Base-by-base conservation (phyloP, 2,329 filamentous ascomycete species). In the Myriosclerotinia curreyana region DNA sequence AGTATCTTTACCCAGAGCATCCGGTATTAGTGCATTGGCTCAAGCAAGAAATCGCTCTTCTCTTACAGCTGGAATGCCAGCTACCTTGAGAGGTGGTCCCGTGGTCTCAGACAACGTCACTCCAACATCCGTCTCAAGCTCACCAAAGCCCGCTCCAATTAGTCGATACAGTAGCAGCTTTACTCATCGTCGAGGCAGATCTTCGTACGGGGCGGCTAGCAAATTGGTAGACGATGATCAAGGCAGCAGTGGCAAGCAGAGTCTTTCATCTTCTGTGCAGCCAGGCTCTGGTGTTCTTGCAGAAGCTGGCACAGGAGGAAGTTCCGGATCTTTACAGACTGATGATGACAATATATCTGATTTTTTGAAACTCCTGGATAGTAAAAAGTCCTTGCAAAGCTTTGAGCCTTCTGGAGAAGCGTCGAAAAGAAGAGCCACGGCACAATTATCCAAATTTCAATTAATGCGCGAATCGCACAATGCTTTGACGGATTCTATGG, bases 301-400 rank as follows among this genome's bases (percentile, higher is more conserved):
- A 38, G 92, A 89, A 67, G 82, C 83, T 34, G 88, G 85, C 12
- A 86, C 82, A 2, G 87, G 85, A 38, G 80, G 88, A 74, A 80
- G 87, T 81, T 81, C 90, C 73, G 80, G 90, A 7, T 88, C 86
- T 2, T 79, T 88, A 54, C 84, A 86, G 67, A 82, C 88, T 0
- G 94, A 98, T 70, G 92, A 96, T 71, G 91, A 96, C 71, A 93
- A 95, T 68, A 96, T 99, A 49, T 92, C 91, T 0, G 92, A 96
- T 60, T 99, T 98, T 71, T 79, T 99, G 66, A 96, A 96, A 72
- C 83, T 92, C 67, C 81, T 99, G 8, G 94, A 98, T 66, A 88
- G 86, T 71, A 91, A 91, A 74, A 96, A 93, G 76, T 94, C 92
- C n/a, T 77, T 95, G 34, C 87, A 86, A 75, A 91, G 88, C 75